Evolutionary conservation across 371 early-diverging fungal genomes (phyloP), one percentile per base, ranked within the genome.

Genomic region (Mortierella sp.): DNA sequence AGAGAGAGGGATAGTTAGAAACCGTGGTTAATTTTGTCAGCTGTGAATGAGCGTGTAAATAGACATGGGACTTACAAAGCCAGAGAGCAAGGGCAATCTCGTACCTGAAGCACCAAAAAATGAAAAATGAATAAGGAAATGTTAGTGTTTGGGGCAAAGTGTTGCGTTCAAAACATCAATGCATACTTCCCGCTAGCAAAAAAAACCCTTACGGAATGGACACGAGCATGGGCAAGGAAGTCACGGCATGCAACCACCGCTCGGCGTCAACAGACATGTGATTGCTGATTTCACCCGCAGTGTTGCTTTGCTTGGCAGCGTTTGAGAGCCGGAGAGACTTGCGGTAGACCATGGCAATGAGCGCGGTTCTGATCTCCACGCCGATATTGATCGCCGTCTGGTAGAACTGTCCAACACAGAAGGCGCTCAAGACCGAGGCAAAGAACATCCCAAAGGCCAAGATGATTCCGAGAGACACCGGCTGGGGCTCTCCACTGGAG

Each of bases 251-350:
- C 4, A 56, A 38, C 79, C 86, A 80, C 41, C 90, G 80, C 43
- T 92, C 89, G 1, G 95, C 94, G 88, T 97, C 96, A 3, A 96
- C 93, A 56, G 93, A 90, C 95, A 96, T 95, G 74, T 96, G 84
- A 79, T 97, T 96, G 29, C 93, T 94, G 76, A 96, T 95, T 82
- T 96, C 95, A 8, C 97, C 97, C 1, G 88, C 78, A 48, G 88
- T 88, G 46, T 78, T 76, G 46, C 83, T 83, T 71, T 91, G 91
- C 32, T 91, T 85, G 56, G 90, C 88, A 11, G 76, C 83, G 70
- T 87, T 91, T 12, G 93, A 92, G 16, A 94, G 87, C n/a, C 71
- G 74, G 48, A 94, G 82, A 8, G 91, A 79, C 81, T 94, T 94
- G 55, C 92, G 88, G 78, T 92, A 94, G 35, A 93, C 89, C 76